Conservation (phyloP, 257 asterid species). For the Penstemon barbatus region DNA sequence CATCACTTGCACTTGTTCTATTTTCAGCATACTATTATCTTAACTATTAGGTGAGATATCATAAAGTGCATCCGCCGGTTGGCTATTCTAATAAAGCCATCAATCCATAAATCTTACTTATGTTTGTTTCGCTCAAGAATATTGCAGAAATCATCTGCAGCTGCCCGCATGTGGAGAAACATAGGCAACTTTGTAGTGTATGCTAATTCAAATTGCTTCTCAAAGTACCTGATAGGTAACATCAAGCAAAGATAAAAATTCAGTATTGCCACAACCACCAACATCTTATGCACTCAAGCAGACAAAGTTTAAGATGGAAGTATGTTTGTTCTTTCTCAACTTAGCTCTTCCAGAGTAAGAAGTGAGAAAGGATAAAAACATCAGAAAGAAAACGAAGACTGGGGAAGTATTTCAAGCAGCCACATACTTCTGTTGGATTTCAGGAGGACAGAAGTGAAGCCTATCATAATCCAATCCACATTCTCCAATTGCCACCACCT, state of each 20-base stretch:
- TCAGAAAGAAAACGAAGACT: background rate
- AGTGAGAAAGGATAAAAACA: background rate
- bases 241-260: constrained; percentile 14
- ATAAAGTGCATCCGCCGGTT: constrained; percentile 6
- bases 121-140: constrained; percentile 68
- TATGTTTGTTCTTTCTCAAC: constrained; percentile 1
- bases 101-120: constrained; percentile 42
- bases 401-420: constrained; percentile 26
- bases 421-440: constrained; percentile 84
- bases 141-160: constrained; percentile 82
- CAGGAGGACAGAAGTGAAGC: constrained; percentile 85
- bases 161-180: constrained; percentile 99
- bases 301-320: background rate
- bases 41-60: constrained; percentile 7
- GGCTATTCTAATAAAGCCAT: constrained; percentile 23
- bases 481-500: constrained; percentile 99
- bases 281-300: constrained; percentile 1
- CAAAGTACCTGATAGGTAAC: constrained; percentile 63
- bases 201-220: constrained; percentile 95
- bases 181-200: constrained; percentile 81
- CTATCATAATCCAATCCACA: constrained; percentile 98
- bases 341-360: constrained; percentile 13
- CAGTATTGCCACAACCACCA: background rate
- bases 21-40: background rate
- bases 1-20: constrained; percentile 12